These are phyloP conservation scores for Lactarius indigo DNA, from an alignment of 768 basidiomycete genomes.

Conservation along the genomic window DNA sequence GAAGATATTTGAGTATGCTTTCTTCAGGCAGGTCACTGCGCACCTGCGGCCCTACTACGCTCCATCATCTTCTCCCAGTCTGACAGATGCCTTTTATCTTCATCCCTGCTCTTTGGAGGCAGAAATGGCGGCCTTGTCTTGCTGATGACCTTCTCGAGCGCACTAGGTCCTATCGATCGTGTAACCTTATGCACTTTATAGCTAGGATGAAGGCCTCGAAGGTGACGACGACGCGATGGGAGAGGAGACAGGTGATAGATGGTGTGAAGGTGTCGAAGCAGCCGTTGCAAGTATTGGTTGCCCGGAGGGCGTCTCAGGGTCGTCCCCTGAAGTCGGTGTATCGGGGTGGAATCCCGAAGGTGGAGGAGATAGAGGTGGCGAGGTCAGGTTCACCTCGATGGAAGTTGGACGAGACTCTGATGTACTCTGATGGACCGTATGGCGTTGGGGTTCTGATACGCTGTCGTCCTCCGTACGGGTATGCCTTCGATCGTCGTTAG, in stretches of 20 bases:
- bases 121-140: slow-evolving; percentile 80
- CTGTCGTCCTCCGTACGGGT: background rate
- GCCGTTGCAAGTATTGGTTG: background rate
- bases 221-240: slow-evolving; percentile 30
- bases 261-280: slow-evolving; percentile 28
- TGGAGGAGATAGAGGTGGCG: slow-evolving; percentile 10
- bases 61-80: slow-evolving; percentile 91
- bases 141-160: slow-evolving; percentile 75
- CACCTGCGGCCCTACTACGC: slow-evolving; percentile 69
- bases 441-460: background rate
- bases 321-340: slow-evolving; percentile 20
- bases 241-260: slow-evolving; percentile 34
- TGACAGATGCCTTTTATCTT: slow-evolving; percentile 79
- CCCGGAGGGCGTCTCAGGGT: background rate
- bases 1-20: slow-evolving; percentile 1
- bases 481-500: background rate
- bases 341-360: slow-evolving; percentile 13
- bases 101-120: slow-evolving; percentile 75
- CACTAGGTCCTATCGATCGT: slow-evolving; percentile 62
- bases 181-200: slow-evolving; percentile 38
- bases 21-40: slow-evolving; percentile 24
- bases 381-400: slow-evolving; percentile 1
- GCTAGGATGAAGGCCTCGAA: slow-evolving; percentile 27
- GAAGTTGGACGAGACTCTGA: slow-evolving; percentile 6
- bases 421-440: background rate